Evolutionary conservation across 2,329 filamentous ascomycete genomes (phyloP), one percentile per base, ranked within the genome.

Genomic region (Keithomyces neogunnii): DNA sequence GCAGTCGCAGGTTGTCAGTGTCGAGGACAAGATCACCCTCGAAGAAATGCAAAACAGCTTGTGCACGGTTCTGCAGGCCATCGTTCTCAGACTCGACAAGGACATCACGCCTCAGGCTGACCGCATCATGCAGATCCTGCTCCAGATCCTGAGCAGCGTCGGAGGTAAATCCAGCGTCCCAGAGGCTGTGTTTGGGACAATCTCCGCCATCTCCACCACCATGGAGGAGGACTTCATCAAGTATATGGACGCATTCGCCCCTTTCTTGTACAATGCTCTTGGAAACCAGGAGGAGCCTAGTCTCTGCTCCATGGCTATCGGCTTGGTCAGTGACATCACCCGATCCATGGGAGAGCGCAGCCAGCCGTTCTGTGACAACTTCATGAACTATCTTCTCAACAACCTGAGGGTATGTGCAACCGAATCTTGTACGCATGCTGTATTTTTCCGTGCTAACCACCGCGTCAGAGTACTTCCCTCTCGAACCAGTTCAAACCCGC

Each of bases 41-140:
- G 91, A 97, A 67, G 93, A 99, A 71, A 95, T 99, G 81, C 93
- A 97, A 74, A 96, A 91, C 48, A 96, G 91, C 68, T 78, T 99
- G 63, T 86, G 85, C 68, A 95, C 89, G 50, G 93, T 97, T 40
- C 77, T 97, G 47, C 84, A 96, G 71, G 85, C 89, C 47, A 96
- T 97, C 64, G 85, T 97, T 55, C 85, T 89, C 68, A 86, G 93
- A 52, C 78, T 99, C 30, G 93, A 97, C 70, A 85, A 85, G 66
- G 92, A 97, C 66, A 88, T 99, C 59, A 81, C 84, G 56, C 90
- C 92, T 13, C 89, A 92, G 66, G 88, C 90, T 51, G 90, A 99
- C 67, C 85, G 86, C 57, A 95, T 97, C 69, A 99, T 99, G 92
- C 82, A 89, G 62, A 81, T 87, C 48, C 77, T 93, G 51, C 81